Evolutionary conservation across 2,329 filamentous ascomycete genomes (phyloP).

Genomic region (Monilinia aucupariae): DNA sequence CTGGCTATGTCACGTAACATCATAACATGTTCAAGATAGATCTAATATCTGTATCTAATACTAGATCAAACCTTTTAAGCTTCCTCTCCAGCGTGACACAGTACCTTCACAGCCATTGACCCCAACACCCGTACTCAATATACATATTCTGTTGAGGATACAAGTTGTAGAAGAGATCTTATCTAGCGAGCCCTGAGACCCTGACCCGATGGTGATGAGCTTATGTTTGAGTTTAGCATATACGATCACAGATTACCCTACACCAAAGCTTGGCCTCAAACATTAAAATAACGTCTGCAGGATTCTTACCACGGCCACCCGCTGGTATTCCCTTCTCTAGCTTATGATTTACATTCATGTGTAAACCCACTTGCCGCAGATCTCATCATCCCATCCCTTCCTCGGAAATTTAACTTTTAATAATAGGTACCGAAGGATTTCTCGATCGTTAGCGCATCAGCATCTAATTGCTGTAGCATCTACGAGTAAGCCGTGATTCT

Average conservation of each 20-base stretch:
- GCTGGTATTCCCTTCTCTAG: too few relatives aligned
- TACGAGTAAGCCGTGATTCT: too few relatives aligned
- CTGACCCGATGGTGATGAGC: neutral
- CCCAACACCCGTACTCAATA: neutral
- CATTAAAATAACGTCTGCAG: conserved; percentile 17
- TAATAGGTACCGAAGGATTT: conserved; percentile 3
- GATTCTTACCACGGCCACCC: neutral
- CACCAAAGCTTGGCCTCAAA: neutral
- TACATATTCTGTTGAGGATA: neutral
- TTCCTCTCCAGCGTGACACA: neutral
- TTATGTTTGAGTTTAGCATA: neutral
- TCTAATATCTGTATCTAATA: too few relatives aligned
- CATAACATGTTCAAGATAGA: neutral
- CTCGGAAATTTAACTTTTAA: neutral
- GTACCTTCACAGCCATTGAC: neutral
- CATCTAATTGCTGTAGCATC: neutral
- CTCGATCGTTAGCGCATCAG: neutral
- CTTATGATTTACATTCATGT: too few relatives aligned
- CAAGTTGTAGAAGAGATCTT: neutral
- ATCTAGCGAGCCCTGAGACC: neutral
- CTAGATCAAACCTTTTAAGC: neutral
- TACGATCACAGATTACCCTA: neutral
- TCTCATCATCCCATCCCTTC: neutral
- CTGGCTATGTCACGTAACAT: neutral
- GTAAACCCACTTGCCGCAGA: neutral